These are phyloP conservation scores for Zygoascus sp. DNA, from an alignment of 1,139 yeast genomes.

Conservation along the genomic window DNA sequence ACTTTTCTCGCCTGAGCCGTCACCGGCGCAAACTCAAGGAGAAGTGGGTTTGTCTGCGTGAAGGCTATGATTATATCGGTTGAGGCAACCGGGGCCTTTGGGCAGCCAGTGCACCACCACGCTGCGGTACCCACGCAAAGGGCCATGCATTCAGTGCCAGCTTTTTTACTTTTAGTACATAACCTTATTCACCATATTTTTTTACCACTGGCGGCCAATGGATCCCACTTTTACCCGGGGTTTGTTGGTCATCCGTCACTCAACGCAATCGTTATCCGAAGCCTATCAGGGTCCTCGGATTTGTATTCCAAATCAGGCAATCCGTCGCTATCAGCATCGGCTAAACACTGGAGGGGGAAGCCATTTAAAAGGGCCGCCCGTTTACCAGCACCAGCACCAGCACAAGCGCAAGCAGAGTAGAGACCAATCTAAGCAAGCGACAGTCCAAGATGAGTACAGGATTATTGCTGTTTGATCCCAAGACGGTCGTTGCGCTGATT, in stretches of 20 bases:
- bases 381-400: not conserved
- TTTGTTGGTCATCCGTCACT: no score
- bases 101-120: no score
- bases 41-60: constrained; percentile 5
- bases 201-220: no score
- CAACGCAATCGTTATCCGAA: no score
- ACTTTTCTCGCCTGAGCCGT: not conserved
- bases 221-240: not conserved
- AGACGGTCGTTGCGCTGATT: not conserved
- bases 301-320: not conserved
- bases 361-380: no score
- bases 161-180: no score
- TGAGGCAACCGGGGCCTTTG: not conserved
- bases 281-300: not conserved
- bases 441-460: not conserved
- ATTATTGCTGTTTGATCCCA: not conserved
- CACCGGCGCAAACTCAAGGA: constrained; percentile 9
- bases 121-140: no score
- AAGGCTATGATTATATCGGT: not conserved
- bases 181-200: no score
- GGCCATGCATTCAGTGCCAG: no score
- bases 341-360: no score
- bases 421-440: no score
- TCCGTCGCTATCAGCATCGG: not conserved
- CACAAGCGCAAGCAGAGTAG: no score